These are phyloP conservation scores for Fusarium praegraminearum DNA, from an alignment of 2,329 filamentous ascomycete species.

Conservation along the genomic window DNA sequence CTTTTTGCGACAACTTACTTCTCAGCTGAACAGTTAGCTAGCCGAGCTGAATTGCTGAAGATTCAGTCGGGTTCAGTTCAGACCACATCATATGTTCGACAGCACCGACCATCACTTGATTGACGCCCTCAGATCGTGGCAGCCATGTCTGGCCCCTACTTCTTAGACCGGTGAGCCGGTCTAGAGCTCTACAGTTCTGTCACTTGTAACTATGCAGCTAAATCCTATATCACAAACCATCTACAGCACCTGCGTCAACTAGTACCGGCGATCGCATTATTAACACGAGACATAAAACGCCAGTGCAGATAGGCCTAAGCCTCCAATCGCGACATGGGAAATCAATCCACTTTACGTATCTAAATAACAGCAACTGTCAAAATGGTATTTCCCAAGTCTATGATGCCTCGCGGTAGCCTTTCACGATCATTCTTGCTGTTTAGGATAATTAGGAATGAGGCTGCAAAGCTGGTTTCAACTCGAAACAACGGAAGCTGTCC, in stretches of 20 bases:
- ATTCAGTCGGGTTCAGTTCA: not conserved
- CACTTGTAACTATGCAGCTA: constrained; percentile 22
- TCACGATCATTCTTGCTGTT: constrained; percentile 8
- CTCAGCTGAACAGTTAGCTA: not conserved
- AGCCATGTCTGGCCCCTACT: not conserved
- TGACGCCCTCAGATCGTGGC: constrained; percentile 2
- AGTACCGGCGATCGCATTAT: constrained; percentile 14
- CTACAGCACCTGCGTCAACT: constrained; percentile 12
- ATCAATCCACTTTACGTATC: constrained; percentile 3
- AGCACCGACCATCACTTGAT: not conserved
- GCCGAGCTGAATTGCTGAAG: not conserved
- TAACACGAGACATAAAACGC: constrained; percentile 27
- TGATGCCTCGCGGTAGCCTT: not conserved
- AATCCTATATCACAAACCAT: constrained; percentile 21
- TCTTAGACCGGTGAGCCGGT: not conserved
- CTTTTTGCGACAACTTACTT: constrained; percentile 1
- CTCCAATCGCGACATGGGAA: constrained; percentile 28
- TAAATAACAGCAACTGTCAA: constrained; percentile 1
- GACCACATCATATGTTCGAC: not conserved
- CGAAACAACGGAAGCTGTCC: constrained; percentile 22
- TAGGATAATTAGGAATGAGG: not conserved
- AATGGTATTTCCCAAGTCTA: not conserved
- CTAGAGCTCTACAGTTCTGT: not conserved
- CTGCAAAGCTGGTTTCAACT: constrained; percentile 28
- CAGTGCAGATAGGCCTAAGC: constrained; percentile 12